Percentiles rank a stretch among this genome's conserved stretches.
Conservation (phyloP, 129 eudicot genomes). For the Artemisia tridentata region DNA sequence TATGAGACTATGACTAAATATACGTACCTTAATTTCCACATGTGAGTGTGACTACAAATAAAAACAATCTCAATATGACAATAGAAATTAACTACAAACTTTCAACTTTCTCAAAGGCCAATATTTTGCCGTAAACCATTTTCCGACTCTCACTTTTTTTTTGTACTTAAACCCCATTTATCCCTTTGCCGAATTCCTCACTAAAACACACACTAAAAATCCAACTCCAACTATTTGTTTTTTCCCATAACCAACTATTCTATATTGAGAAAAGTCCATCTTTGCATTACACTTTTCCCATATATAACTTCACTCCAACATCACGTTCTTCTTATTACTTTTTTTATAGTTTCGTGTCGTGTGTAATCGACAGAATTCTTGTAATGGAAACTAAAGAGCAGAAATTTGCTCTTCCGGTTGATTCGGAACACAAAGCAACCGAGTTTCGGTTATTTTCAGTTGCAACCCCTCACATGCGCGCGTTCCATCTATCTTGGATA, state of each 20-base stretch:
- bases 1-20: no score
- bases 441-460: slow-evolving; percentile 53
- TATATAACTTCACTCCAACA: slow-evolving; percentile 19
- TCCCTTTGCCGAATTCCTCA: slow-evolving; percentile 28
- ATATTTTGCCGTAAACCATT: slow-evolving; percentile 21
- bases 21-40: background rate
- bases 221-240: slow-evolving; percentile 13
- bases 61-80: slow-evolving; percentile 11
- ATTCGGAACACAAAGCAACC: slow-evolving; percentile 82
- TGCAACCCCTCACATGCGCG: slow-evolving; percentile 72
- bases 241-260: slow-evolving; percentile 13
- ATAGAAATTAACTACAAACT: slow-evolving; percentile 2
- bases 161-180: slow-evolving; percentile 12
- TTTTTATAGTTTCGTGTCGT: no score
- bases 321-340: background rate
- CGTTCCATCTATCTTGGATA: slow-evolving; percentile 80
- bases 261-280: slow-evolving; percentile 17
- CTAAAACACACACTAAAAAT: slow-evolving; percentile 11
- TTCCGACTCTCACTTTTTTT: slow-evolving; percentile 35
- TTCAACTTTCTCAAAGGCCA: slow-evolving; percentile 40
- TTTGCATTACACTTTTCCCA: slow-evolving; percentile 18
- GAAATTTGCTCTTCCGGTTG: slow-evolving; percentile 74
- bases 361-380: no score
- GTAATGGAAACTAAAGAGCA: slow-evolving; percentile 2
- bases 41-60: slow-evolving; percentile 23